These are phyloP conservation scores for Starmerella potacharoeniae DNA, from an alignment of 805 yeast species.

Conservation along the genomic window DNA sequence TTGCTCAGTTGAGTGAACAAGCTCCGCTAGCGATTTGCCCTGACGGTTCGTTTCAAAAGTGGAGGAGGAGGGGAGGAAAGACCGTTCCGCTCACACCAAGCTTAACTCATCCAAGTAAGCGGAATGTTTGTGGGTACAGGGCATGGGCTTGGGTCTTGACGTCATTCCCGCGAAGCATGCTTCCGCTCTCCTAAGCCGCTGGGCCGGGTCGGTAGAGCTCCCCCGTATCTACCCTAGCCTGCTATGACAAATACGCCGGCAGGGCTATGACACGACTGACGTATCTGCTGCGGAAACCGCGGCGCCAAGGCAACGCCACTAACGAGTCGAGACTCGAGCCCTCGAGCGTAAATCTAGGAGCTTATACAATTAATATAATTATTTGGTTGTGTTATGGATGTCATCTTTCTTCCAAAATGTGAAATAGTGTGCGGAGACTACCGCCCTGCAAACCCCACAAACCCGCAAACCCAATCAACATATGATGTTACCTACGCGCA, in stretches of 20 bases:
- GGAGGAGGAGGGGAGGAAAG: neutral
- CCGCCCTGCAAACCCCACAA: too few relatives aligned
- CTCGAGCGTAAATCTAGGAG: too few relatives aligned
- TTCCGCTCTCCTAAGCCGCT: neutral
- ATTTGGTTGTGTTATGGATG: too few relatives aligned
- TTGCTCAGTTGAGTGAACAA: neutral
- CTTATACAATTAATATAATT: too few relatives aligned
- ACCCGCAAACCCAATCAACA: too few relatives aligned
- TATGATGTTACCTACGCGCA: too few relatives aligned
- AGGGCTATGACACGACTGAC: neutral
- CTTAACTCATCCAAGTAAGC: neutral
- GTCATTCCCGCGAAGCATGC: neutral
- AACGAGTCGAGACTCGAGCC: too few relatives aligned
- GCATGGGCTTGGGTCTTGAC: neutral
- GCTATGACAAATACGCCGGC: neutral
- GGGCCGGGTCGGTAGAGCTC: neutral
- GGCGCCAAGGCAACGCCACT: too few relatives aligned
- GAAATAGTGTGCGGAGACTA: too few relatives aligned
- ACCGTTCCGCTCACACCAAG: neutral
- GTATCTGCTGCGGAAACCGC: too few relatives aligned
- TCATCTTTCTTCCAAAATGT: too few relatives aligned
- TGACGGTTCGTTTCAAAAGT: neutral
- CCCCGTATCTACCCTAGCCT: neutral
- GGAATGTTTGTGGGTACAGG: slow-evolving; percentile 3
- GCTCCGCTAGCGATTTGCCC: neutral